A percentile compares a stretch with the other conserved stretches of the same genome.
phyloP scores from a whole-genome alignment of 441 rosid genomes.

The Adansonia grandidieri region DNA sequence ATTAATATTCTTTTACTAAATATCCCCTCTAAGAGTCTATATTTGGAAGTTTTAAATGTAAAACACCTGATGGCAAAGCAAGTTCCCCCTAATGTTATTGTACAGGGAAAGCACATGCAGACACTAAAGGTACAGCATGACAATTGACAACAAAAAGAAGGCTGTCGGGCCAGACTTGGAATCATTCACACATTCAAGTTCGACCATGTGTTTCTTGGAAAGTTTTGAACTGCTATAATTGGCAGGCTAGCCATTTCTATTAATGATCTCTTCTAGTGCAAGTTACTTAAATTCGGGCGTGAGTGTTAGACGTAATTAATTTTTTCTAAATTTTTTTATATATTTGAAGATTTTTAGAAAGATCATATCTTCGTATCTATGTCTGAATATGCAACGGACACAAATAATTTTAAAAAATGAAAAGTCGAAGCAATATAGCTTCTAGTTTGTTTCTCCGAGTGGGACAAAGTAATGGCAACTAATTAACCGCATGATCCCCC shows the following conservation, averaged over 20 bases:
- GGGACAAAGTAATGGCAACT: neutral
- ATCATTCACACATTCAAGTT: neutral
- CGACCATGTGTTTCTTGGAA: neutral
- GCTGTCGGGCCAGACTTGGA: neutral
- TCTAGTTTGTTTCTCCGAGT: neutral
- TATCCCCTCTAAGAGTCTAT: neutral
- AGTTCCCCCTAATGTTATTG: conserved; percentile 1
- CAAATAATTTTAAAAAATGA: too few relatives aligned
- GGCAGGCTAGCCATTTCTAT: conserved; percentile 9
- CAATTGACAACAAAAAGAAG: conserved; percentile 14
- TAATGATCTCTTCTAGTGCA: too few relatives aligned
- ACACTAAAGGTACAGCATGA: neutral
- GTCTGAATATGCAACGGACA: too few relatives aligned
- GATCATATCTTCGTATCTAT: too few relatives aligned
- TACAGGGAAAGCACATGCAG: conserved; percentile 11
- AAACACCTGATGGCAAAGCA: neutral
- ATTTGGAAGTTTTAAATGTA: neutral
- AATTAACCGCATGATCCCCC: neutral
- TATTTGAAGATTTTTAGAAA: too few relatives aligned
- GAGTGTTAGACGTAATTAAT: too few relatives aligned
- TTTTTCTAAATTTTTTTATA: too few relatives aligned
- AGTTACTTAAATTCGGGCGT: too few relatives aligned
- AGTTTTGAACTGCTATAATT: neutral
- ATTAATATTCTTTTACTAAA: neutral
- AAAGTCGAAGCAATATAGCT: too few relatives aligned